A percentile compares a stretch with the other conserved stretches of the same genome.
phyloP scores from a whole-genome alignment of 176 grass and related monocot genomes.

The Triticum turgidum region DNA sequence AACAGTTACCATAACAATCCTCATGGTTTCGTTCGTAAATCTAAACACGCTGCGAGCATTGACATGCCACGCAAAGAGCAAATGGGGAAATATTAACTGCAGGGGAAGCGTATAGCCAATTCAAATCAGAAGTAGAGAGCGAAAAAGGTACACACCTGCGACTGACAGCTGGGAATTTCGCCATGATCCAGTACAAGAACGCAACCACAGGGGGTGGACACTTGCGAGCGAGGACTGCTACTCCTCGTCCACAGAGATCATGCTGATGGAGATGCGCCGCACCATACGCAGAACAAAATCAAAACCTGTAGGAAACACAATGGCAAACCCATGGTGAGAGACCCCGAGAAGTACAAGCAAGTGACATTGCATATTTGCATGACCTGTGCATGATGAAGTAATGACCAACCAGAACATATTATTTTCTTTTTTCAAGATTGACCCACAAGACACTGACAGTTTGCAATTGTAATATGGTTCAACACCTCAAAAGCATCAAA shows the following conservation, averaged over 20 bases:
- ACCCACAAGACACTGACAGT: neutral
- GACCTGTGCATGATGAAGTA: neutral
- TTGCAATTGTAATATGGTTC: neutral
- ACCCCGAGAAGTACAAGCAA: neutral
- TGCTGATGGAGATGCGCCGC: neutral
- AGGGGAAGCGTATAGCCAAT: neutral
- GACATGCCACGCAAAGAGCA: neutral
- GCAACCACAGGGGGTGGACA: neutral
- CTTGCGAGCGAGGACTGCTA: neutral
- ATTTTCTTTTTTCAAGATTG: neutral
- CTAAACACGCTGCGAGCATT: slow-evolving; percentile 38
- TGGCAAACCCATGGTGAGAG: slow-evolving; percentile 9
- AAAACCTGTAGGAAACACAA: neutral
- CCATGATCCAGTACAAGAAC: slow-evolving; percentile 14
- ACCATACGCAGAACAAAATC: neutral
- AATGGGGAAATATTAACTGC: neutral
- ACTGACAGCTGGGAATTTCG: slow-evolving; percentile 20
- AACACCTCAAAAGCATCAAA: neutral
- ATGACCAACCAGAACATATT: neutral
- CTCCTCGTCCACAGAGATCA: neutral
- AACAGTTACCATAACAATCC: slow-evolving; percentile 60
- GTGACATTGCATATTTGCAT: neutral
- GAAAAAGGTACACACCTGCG: slow-evolving; percentile 30
- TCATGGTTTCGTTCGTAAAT: slow-evolving; percentile 66
- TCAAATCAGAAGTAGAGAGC: neutral